Base-by-base conservation (phyloP, 2,329 filamentous ascomycete species). In the Metarhizium guizhouense region DNA sequence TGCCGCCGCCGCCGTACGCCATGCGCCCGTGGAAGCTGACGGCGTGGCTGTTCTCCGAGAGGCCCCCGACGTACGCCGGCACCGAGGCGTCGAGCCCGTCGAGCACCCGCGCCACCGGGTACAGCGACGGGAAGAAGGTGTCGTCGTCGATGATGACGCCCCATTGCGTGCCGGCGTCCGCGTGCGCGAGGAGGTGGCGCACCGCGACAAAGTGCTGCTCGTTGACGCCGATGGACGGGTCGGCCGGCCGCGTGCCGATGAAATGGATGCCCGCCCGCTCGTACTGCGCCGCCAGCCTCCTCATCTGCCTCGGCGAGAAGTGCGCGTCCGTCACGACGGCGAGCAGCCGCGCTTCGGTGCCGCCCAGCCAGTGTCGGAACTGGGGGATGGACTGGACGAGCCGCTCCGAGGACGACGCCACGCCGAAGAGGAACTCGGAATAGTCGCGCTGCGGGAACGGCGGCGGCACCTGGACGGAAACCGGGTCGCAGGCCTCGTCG, bases 121-220 rank as follows among this genome's bases (percentile, higher is more conserved):
- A 66, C 48, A 85, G 74, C 2, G 77, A 80, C 2, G 78, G 75
- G 65, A 84, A 84, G 65, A 85, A 85, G 1, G 82, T 85, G 61
- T 85, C 82, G 62, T 85, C 82, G 62, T 85, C 82, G 42, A 85
- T 74, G 51, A 85, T 71, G 49, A 75, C 77, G 14, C 76, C 74
- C 82, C 82, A 85, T 36, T 72, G 69, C 0, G 80, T 82, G 14
- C 71, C 62, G 0, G 73, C 65, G 10, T 68, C 73, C 36, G 71
- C 65, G 52, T 75, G 69, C 29, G 72, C 64, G 29, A 80, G 67
- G 57, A 84, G 72, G 42, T 78, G 71, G 32, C 74, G 70, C 8
- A 84, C 66, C 13, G 84, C 72, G 13, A 78, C 73, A 63, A 84
- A 84, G 63, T 84, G 82, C 43, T 81, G 79, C 58, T 81, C 74